Evolutionary conservation across 768 basidiomycete genomes (phyloP).

Genomic region (Brasilioporus rufonigricans): DNA sequence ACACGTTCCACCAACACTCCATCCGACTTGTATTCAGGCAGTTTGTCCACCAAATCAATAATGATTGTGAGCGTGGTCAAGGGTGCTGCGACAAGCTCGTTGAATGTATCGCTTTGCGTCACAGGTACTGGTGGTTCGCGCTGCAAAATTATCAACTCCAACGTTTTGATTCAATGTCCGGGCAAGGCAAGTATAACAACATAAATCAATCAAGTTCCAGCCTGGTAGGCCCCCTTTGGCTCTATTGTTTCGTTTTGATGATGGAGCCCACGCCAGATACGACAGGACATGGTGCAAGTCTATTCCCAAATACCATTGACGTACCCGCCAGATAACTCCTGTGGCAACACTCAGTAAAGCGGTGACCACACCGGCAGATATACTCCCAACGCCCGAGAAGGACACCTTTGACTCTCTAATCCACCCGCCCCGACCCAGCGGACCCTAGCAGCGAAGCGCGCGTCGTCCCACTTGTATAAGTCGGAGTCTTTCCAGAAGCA

Average conservation of each 20-base stretch:
- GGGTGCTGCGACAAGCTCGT: not conserved
- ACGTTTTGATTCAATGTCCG: not conserved
- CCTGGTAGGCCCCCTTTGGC: not conserved
- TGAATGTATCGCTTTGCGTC: not conserved
- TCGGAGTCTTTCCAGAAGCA: not conserved
- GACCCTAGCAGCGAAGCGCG: slow-evolving; percentile 2
- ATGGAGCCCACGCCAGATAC: not conserved
- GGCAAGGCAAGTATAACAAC: not conserved
- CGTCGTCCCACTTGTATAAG: slow-evolving; percentile 4
- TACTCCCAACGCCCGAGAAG: not conserved
- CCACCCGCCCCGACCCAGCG: slow-evolving; percentile 1
- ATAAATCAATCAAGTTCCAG: not conserved
- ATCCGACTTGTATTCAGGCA: not conserved
- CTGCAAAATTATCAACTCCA: not conserved
- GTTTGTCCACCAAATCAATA: not conserved
- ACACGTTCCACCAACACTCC: not conserved
- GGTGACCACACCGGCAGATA: not conserved
- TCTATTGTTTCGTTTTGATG: not conserved
- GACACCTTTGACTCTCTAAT: slow-evolving; percentile 1
- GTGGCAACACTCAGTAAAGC: not conserved
- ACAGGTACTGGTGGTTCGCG: not conserved
- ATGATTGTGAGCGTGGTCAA: not conserved
- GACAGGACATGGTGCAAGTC: not conserved
- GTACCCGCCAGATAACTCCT: slow-evolving; percentile 1
- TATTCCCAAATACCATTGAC: not conserved